A percentile compares a stretch with the other conserved stretches of the same genome.
Conservation (phyloP, 139 green algal genomes). For the Chlamydomonas asymmetrica region DNA sequence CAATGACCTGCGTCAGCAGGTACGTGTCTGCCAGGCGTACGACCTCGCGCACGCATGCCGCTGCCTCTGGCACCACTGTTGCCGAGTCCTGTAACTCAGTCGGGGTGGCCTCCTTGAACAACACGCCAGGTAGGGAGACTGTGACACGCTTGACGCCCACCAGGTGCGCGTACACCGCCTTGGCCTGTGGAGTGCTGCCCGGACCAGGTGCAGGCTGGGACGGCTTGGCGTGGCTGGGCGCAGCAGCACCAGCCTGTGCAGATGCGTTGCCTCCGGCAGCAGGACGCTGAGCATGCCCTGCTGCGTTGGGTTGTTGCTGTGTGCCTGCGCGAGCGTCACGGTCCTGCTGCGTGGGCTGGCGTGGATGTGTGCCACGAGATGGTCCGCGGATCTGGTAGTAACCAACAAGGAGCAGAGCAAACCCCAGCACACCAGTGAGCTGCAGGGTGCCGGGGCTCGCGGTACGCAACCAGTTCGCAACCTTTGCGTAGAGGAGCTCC, state of each 20-base stretch:
- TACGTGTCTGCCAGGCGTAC: conserved; percentile 27
- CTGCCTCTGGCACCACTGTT: conserved; percentile 44
- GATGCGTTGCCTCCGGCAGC: too few relatives aligned
- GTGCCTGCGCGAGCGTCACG: neutral
- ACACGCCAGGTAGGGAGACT: conserved; percentile 62
- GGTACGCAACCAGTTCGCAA: conserved; percentile 25
- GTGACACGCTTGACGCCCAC: conserved; percentile 60
- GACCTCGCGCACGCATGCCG: conserved; percentile 54
- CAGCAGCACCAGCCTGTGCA: too few relatives aligned
- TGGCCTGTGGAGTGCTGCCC: conserved; percentile 16
- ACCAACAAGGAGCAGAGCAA: conserved; percentile 55
- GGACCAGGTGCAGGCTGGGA: neutral
- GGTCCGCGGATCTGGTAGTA: conserved; percentile 42
- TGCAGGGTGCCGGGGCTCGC: conserved; percentile 38
- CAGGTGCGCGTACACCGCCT: conserved; percentile 49
- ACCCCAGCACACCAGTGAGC: conserved; percentile 62
- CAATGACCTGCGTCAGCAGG: conserved; percentile 56
- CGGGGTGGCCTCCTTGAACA: conserved; percentile 59
- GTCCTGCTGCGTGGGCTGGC: neutral
- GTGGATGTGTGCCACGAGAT: neutral
- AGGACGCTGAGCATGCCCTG: conserved; percentile 1
- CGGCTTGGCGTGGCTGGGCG: neutral
- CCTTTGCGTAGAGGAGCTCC: conserved; percentile 17
- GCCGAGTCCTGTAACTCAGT: conserved; percentile 63
- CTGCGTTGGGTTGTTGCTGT: neutral